A percentile compares a stretch with the other conserved stretches of the same genome.
Conservation (phyloP, 2,329 filamentous ascomycete species). For the Apiospora aurea region DNA sequence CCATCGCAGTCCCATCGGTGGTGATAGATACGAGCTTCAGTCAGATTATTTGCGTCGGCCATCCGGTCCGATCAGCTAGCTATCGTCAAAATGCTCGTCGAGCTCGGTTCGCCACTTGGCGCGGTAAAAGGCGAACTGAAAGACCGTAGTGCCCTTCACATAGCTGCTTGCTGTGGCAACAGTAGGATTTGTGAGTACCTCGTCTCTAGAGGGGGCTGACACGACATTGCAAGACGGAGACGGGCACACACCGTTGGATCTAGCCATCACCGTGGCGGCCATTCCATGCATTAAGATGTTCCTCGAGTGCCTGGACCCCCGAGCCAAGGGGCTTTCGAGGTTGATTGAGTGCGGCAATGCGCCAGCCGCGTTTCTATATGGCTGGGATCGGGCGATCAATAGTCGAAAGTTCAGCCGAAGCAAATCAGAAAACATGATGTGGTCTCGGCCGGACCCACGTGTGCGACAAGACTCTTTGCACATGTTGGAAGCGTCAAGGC, state of each 20-base stretch:
- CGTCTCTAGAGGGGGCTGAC: background rate
- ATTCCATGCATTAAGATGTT: background rate
- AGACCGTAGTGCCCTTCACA: background rate
- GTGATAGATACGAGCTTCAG: background rate
- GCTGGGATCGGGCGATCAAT: too few relatives aligned
- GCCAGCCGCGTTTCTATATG: background rate
- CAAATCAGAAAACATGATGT: background rate
- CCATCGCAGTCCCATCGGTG: too few relatives aligned
- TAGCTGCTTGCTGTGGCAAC: background rate
- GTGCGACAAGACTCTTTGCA: background rate
- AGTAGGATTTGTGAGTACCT: background rate
- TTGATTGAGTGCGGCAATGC: background rate
- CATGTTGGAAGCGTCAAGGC: background rate
- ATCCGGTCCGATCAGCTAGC: background rate
- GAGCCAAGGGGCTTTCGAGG: background rate
- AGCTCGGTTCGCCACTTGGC: background rate
- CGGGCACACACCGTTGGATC: background rate
- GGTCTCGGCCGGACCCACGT: background rate
- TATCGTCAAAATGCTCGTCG: background rate
- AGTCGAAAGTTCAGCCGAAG: background rate
- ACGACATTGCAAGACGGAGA: background rate
- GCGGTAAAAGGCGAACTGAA: background rate
- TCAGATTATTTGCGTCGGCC: background rate
- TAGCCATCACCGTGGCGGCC: background rate
- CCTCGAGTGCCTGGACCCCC: background rate